phyloP scores from a whole-genome alignment of 2,329 filamentous ascomycete genomes.

The Trichoderma asperellum region DNA sequence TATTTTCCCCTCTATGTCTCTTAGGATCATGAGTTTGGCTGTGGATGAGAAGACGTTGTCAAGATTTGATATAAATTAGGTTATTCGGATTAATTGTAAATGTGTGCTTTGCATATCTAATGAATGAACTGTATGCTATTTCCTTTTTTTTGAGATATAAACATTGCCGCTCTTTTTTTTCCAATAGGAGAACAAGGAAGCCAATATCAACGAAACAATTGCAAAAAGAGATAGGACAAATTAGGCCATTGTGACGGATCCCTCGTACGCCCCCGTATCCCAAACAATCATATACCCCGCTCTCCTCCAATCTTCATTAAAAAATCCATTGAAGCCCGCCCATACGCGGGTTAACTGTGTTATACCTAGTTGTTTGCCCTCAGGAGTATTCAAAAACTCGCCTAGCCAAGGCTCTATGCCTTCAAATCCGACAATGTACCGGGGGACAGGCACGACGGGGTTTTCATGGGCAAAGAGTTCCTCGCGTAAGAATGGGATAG shows the following conservation, averaged over 20 bases:
- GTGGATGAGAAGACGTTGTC: too few species aligned
- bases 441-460: conserved; percentile 45
- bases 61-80: neutral
- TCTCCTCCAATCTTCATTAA: conserved; percentile 64
- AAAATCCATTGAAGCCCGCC: conserved; percentile 63
- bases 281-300: conserved; percentile 63
- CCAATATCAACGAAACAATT: neutral
- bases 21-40: neutral
- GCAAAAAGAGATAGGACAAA: neutral
- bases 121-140: neutral
- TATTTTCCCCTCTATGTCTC: neutral
- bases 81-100: neutral
- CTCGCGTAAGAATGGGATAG: conserved; percentile 56
- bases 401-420: conserved; percentile 55
- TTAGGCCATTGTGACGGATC: conserved; percentile 22
- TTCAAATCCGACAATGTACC: conserved; percentile 65
- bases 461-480: conserved; percentile 50
- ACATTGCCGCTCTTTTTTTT: neutral
- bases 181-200: neutral
- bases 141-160: neutral
- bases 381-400: conserved; percentile 49
- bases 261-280: conserved; percentile 51
- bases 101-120: neutral
- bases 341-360: conserved; percentile 54
- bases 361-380: conserved; percentile 46